phyloP scores from a whole-genome alignment of 495 filamentous ascomycete genomes.

The Amphirosellinia nigrospora region DNA sequence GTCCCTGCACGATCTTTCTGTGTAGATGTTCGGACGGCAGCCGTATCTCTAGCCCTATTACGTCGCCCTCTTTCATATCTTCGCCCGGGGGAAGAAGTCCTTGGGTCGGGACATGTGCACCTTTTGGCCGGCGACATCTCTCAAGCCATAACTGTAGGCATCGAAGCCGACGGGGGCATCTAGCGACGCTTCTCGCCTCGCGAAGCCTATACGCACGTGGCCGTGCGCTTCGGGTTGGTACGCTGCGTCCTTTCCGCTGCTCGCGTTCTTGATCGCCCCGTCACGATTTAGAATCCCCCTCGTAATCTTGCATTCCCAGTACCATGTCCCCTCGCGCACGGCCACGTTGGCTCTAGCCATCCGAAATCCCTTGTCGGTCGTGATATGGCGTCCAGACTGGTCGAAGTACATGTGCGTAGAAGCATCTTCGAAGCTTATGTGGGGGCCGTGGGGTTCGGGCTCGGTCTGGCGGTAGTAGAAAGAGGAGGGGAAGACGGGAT shows the following conservation, averaged over 20 bases:
- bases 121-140: conserved; percentile 87
- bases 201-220: conserved; percentile 90
- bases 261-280: conserved; percentile 41
- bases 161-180: conserved; percentile 96
- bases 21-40: conserved; percentile 85
- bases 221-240: conserved; percentile 53
- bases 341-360: conserved; percentile 90
- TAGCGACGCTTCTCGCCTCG: conserved; percentile 84
- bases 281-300: conserved; percentile 59
- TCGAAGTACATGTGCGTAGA: conserved; percentile 78
- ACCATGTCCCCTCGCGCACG: conserved; percentile 88
- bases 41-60: conserved; percentile 92
- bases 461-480: conserved; percentile 91
- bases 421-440: conserved; percentile 91
- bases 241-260: background rate
- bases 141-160: conserved; percentile 93
- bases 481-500: conserved; percentile 81
- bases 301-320: conserved; percentile 91
- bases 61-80: conserved; percentile 79
- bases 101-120: conserved; percentile 92
- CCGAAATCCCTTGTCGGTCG: conserved; percentile 80
- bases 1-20: conserved; percentile 82
- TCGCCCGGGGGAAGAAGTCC: conserved; percentile 78
- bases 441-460: conserved; percentile 75
- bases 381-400: conserved; percentile 63